phyloP scores from a whole-genome alignment of 208 protist species.

The Leishmania turanica region DNA sequence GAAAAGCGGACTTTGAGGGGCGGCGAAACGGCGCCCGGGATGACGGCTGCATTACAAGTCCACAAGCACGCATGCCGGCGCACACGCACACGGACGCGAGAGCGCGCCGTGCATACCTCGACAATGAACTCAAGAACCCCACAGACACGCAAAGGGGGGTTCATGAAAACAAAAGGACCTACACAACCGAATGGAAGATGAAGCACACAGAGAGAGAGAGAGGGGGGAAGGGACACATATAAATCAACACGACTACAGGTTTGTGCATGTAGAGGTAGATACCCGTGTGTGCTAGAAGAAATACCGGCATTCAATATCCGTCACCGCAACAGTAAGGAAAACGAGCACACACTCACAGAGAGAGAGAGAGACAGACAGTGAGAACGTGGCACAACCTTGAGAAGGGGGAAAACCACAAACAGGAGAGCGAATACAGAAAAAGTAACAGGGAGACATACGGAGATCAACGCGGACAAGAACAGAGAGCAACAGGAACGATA shows the following conservation, averaged over 20 bases:
- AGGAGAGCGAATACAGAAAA: neutral
- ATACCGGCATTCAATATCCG: no score
- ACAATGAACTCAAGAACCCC: neutral
- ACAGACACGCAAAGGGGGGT: neutral
- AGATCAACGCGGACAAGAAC: neutral
- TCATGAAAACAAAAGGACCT: neutral
- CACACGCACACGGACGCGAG: conserved; percentile 1
- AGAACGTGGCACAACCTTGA: neutral
- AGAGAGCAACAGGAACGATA: neutral
- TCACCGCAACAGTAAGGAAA: neutral
- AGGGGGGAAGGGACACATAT: no score
- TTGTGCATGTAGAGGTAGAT: neutral
- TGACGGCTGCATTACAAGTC: neutral
- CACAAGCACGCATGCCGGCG: neutral
- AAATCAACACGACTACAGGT: neutral
- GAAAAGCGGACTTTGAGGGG: neutral
- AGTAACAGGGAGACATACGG: neutral
- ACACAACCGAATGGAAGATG: conserved; percentile 7
- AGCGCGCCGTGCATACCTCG: neutral
- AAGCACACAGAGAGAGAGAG: conserved; percentile 3
- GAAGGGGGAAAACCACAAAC: neutral
- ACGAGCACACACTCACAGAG: neutral
- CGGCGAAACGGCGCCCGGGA: neutral
- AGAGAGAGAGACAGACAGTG: neutral
- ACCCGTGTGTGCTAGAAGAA: no score